Evolutionary conservation across 306 rosid species (phyloP), one percentile per base, ranked within the genome.

Genomic region (Oemleria cerasiformis): DNA sequence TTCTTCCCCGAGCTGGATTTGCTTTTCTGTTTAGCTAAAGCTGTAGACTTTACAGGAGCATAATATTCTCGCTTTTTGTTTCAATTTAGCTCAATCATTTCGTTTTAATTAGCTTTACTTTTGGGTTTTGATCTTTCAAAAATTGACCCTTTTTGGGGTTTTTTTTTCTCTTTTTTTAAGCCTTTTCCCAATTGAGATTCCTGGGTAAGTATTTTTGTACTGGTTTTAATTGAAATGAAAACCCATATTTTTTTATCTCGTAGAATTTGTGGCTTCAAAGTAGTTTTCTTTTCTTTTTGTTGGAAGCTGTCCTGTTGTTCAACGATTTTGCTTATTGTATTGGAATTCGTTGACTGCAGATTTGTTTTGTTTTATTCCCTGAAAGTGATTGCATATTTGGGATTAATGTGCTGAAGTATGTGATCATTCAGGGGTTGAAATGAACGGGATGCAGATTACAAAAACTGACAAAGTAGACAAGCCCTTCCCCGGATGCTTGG

Each of bases 401-500:
- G 57, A 63, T 58, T 78, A 67, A 77, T 48, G 25, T 76, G 38
- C 10, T 45, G 63, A 48, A 1, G 57, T 21, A 0, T 75, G 75
- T 45, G 16, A 56, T 47, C 48, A 44, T 64, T 80, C 83, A 88
- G 91, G 85, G 77, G 72, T 59, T 79, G 64, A 81, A 77, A 88
- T 90, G 92, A 90, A 84, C 74, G 83, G 81, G 65, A 67, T 82
- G 53, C 90, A 82, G 81, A 84, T 74, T 72, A 68, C 84, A 51
- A 84, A 77, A 72, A 77, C 77, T 70, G 86, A 77, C 77, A 77
- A 75, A 70, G 75, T 42, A 25, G 98, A 89, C 63, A 91, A 91
- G 50, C 90, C 92, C 43, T 79, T 87, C 74, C 94, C 97, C 17
- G 98, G 98, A 57, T 94, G 98, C 75, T 60, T 91, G 84, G 98